Conservation (phyloP, 805 yeast species). For the Zygotorulaspora chibaensis region DNA sequence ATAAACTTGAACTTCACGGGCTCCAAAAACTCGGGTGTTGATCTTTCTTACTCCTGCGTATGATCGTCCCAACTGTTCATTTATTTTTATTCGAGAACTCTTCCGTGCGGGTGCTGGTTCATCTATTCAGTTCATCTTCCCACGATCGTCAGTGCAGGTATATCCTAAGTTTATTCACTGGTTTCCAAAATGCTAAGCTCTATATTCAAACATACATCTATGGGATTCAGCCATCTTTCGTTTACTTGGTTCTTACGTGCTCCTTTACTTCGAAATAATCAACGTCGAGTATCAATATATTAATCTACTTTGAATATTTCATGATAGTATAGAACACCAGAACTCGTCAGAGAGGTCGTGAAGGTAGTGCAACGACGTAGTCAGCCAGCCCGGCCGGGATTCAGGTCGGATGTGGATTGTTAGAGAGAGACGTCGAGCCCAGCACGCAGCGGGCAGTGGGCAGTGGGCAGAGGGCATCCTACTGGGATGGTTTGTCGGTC, state of each 20-base stretch:
- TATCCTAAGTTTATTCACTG: not conserved
- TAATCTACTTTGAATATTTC: not conserved
- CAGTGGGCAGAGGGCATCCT: no score
- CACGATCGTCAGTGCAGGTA: not conserved
- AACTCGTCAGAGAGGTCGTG: no score
- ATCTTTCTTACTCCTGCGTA: not conserved
- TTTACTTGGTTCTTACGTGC: slow-evolving; percentile 15
- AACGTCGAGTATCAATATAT: not conserved
- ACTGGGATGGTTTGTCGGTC: no score
- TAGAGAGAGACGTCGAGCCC: no score
- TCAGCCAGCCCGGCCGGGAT: no score
- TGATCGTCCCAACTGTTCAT: not conserved
- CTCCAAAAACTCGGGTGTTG: no score
- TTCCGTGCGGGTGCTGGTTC: not conserved
- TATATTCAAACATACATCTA: slow-evolving; percentile 74
- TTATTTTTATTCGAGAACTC: no score
- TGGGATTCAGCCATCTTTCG: slow-evolving; percentile 89
- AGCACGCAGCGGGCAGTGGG: no score
- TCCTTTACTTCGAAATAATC: not conserved
- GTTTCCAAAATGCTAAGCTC: not conserved
- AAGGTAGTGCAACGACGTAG: no score
- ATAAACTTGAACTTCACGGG: no score
- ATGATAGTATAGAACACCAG: not conserved
- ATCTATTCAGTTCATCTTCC: not conserved
- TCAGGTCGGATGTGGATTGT: not conserved